A percentile compares a stretch with the other conserved stretches of the same genome.
phyloP scores from a whole-genome alignment of 306 rosid species.

The Lablab purpureus region DNA sequence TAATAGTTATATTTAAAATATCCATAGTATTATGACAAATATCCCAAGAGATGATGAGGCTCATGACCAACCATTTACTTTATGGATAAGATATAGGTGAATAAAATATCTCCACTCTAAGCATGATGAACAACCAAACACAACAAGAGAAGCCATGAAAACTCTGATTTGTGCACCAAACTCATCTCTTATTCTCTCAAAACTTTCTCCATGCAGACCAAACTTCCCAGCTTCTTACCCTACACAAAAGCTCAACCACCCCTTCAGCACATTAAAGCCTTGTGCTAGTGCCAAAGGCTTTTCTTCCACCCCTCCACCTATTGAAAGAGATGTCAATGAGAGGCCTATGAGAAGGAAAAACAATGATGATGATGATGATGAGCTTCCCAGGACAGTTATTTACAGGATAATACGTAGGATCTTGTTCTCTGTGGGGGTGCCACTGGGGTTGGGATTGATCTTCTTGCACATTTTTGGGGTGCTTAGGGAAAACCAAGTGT shows the following conservation, averaged over 20 bases:
- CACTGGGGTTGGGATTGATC: slow-evolving; percentile 73
- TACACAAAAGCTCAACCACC: slow-evolving; percentile 25
- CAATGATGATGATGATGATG: slow-evolving; percentile 49
- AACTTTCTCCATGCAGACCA: slow-evolving; percentile 59
- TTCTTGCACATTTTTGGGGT: slow-evolving; percentile 59
- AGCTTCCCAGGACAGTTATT: slow-evolving; percentile 62
- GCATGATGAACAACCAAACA: background rate
- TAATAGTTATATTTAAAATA: too few species aligned
- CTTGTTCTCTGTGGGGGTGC: slow-evolving; percentile 64
- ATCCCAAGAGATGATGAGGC: slow-evolving; percentile 8
- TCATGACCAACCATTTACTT: slow-evolving; percentile 52
- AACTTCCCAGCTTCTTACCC: slow-evolving; percentile 45
- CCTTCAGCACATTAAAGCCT: slow-evolving; percentile 33
- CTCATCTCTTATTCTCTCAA: slow-evolving; percentile 52
- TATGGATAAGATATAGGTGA: slow-evolving; percentile 64
- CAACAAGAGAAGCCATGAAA: slow-evolving; percentile 59
- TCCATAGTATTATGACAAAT: background rate
- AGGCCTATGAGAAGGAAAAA: slow-evolving; percentile 31
- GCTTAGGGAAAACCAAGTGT: slow-evolving; percentile 57
- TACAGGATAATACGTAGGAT: slow-evolving; percentile 73
- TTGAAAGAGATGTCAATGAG: slow-evolving; percentile 44
- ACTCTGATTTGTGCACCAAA: slow-evolving; percentile 55
- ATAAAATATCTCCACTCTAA: slow-evolving; percentile 40
- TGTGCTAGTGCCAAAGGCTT: slow-evolving; percentile 75
- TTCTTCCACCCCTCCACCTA: slow-evolving; percentile 42